Conservation (phyloP, 1,284 basidiomycete genomes). For the Kalmanozyma brasiliensis region DNA sequence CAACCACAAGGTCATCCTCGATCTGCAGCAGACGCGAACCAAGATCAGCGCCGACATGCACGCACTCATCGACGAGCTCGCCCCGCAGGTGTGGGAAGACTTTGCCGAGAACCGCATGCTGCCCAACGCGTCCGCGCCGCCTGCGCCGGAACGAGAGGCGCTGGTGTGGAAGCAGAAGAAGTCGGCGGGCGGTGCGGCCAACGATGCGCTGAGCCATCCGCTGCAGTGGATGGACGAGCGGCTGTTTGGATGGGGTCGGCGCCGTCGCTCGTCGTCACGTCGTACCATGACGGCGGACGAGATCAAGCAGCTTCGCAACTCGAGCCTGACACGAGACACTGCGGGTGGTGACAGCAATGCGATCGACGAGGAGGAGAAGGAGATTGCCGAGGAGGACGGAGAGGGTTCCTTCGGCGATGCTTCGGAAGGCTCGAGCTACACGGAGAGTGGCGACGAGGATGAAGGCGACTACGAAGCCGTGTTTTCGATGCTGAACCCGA, state of each 20-base stretch:
- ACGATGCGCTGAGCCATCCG: constrained; percentile 62
- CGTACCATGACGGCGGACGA: constrained; percentile 44
- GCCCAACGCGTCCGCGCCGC: constrained; percentile 50
- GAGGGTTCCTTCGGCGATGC: constrained; percentile 41
- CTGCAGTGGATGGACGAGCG: constrained; percentile 85
- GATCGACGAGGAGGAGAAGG: constrained; percentile 30
- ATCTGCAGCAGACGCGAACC: constrained; percentile 81
- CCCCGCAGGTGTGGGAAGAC: constrained; percentile 65
- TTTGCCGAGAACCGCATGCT: constrained; percentile 62
- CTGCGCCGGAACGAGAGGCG: constrained; percentile 49
- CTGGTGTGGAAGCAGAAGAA: constrained; percentile 55
- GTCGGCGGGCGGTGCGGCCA: constrained; percentile 27
- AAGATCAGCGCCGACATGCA: constrained; percentile 87
- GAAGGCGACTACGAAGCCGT: constrained; percentile 65
- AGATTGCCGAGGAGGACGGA: constrained; percentile 25
- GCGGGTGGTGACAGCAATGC: constrained; percentile 13
- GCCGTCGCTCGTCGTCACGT: constrained; percentile 47
- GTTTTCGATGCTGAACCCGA: constrained; percentile 59
- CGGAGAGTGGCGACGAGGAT: constrained; percentile 53
- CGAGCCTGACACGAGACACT: constrained; percentile 13
- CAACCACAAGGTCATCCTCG: constrained; percentile 84
- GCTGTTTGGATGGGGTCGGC: constrained; percentile 81
- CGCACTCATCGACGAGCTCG: constrained; percentile 83
- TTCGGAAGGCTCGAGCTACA: constrained; percentile 39
- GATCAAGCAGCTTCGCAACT: constrained; percentile 28